These are phyloP conservation scores for Otatea glauca DNA, from an alignment of 176 grass and related monocot genomes.

Conservation along the genomic window DNA sequence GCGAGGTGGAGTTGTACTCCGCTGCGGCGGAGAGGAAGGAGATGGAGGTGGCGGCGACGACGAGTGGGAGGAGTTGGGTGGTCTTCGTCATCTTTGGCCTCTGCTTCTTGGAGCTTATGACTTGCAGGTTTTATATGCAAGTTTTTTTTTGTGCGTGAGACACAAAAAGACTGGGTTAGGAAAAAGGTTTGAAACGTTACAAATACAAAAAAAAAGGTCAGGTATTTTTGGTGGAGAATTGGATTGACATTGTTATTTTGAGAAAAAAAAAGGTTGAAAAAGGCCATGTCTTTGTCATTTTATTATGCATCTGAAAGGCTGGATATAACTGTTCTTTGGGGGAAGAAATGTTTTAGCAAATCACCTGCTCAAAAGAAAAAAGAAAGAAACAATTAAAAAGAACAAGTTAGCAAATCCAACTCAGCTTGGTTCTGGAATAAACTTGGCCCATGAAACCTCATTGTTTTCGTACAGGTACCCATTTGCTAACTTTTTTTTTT, in stretches of 20 bases:
- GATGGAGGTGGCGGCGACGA: conserved; percentile 35
- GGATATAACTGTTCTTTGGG: not conserved
- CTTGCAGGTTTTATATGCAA: conserved; percentile 18
- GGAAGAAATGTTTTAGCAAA: not conserved
- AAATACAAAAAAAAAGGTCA: not conserved
- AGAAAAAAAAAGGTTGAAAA: not conserved
- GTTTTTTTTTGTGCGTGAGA: not conserved
- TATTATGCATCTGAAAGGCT: not conserved
- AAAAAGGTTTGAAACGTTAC: conserved; percentile 18
- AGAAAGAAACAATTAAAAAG: not conserved
- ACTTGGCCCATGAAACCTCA: not conserved
- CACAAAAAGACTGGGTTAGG: not conserved
- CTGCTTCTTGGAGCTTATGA: not conserved
- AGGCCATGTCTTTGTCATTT: not conserved
- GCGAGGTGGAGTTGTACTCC: conserved; percentile 38
- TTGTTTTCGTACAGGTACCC: not conserved
- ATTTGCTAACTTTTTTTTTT: not conserved
- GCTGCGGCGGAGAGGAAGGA: conserved; percentile 32
- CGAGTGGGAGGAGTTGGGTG: conserved; percentile 26
- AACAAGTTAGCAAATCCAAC: not conserved
- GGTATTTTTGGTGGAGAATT: not conserved
- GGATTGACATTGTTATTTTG: not conserved
- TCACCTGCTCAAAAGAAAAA: not conserved
- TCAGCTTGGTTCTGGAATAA: conserved; percentile 1
- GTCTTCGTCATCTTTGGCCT: conserved; percentile 32